Conservation (phyloP, 768 basidiomycete species). For the Suillus paluster region DNA sequence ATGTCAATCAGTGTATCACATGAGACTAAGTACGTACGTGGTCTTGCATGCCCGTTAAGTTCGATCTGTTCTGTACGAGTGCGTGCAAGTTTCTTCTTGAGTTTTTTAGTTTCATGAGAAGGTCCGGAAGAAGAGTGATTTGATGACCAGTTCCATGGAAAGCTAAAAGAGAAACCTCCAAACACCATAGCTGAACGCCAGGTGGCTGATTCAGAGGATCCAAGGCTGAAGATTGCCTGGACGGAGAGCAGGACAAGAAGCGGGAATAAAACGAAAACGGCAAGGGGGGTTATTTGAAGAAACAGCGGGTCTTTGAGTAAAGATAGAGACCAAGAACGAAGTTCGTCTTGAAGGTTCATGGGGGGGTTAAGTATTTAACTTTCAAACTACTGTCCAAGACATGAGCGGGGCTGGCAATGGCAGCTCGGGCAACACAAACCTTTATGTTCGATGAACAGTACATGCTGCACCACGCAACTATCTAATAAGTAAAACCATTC, state of each 20-base stretch:
- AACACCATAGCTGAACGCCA: slow-evolving; percentile 54
- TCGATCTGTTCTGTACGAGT: slow-evolving; percentile 63
- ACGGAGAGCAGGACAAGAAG: slow-evolving; percentile 36
- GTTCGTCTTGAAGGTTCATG: slow-evolving; percentile 51
- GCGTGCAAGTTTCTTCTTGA: slow-evolving; percentile 53
- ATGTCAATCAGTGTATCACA: background rate
- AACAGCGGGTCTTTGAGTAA: slow-evolving; percentile 45
- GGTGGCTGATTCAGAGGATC: slow-evolving; percentile 29
- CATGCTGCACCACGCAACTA: background rate
- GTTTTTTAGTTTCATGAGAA: slow-evolving; percentile 45
- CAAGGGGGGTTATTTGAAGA: slow-evolving; percentile 61
- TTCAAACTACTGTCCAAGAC: slow-evolving; percentile 32
- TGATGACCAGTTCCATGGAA: slow-evolving; percentile 70
- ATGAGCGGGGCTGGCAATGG: slow-evolving; percentile 28
- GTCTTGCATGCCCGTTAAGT: slow-evolving; percentile 39
- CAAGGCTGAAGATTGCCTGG: slow-evolving; percentile 34
- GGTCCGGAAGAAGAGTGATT: slow-evolving; percentile 25
- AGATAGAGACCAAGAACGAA: slow-evolving; percentile 43
- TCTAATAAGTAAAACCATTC: background rate
- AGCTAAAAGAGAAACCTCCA: slow-evolving; percentile 53
- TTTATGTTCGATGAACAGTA: background rate
- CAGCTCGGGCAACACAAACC: slow-evolving; percentile 7
- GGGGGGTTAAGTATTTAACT: slow-evolving; percentile 30
- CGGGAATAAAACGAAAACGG: slow-evolving; percentile 53
- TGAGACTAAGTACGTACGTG: slow-evolving; percentile 27